Percentiles rank a stretch among this genome's conserved stretches.
Evolutionary conservation across 108 stramenopile species (phyloP).

Genomic region (Stephanodiscus triporus): DNA sequence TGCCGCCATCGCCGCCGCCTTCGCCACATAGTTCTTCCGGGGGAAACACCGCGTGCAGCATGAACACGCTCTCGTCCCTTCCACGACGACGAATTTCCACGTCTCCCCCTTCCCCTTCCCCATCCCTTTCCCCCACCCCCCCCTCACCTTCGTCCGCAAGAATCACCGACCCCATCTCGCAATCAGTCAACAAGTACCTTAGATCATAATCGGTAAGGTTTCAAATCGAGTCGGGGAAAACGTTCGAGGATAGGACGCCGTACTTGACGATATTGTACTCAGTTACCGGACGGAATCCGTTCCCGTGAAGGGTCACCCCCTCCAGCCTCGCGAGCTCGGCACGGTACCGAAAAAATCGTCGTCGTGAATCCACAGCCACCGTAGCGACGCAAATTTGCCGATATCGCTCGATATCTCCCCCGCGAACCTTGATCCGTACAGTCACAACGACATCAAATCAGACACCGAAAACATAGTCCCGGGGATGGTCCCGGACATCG

Average conservation of each 20-base stretch:
- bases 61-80: conserved; percentile 26
- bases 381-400: conserved; percentile 19
- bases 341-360: conserved; percentile 37
- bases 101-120: conserved; percentile 6
- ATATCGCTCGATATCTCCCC: conserved; percentile 31
- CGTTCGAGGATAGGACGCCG: conserved; percentile 1
- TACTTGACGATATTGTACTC: not conserved
- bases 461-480: conserved; percentile 14
- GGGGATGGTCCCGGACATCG: conserved; percentile 26
- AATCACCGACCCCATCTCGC: conserved; percentile 24
- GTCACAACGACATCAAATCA: conserved; percentile 28
- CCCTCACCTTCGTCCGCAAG: not conserved
- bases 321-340: conserved; percentile 35
- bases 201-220: conserved; percentile 12
- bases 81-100: not conserved
- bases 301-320: conserved; percentile 47
- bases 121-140: not conserved
- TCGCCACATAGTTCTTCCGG: not conserved
- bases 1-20: not conserved
- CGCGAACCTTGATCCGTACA: conserved; percentile 37
- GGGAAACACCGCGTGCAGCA: conserved; percentile 48
- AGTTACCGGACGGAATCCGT: conserved; percentile 15
- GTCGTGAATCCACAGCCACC: conserved; percentile 53
- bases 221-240: conserved; percentile 26
- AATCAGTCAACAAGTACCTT: conserved; percentile 47